Evolutionary conservation across 352 stramenopile species (phyloP).

Genomic region (Thalassiosira livingstoniorum): DNA sequence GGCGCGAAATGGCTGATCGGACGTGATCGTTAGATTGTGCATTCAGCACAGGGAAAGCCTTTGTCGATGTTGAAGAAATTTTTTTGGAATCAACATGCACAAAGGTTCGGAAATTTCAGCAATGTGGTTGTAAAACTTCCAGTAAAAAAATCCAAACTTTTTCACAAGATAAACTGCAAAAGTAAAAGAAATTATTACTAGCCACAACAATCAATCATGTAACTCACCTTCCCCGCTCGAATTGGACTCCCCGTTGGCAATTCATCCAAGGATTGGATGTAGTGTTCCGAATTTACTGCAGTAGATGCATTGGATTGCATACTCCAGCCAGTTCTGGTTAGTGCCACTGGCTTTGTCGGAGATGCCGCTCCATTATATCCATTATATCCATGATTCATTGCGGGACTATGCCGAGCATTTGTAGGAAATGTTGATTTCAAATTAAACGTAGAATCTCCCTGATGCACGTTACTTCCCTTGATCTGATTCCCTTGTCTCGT

Average conservation of each 20-base stretch:
- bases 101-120: no score
- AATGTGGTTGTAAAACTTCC: no score
- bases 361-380: not conserved
- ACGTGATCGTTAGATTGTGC: constrained; percentile 44
- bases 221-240: constrained; percentile 37
- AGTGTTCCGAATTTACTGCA: constrained; percentile 59
- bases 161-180: not conserved
- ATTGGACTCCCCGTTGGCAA: constrained; percentile 20
- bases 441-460: not conserved
- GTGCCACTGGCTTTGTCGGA: no score
- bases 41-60: constrained; percentile 48
- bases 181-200: not conserved
- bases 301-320: constrained; percentile 47
- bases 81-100: constrained; percentile 4
- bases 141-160: no score
- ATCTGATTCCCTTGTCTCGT: no score
- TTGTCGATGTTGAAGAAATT: no score
- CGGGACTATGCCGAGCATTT: not conserved
- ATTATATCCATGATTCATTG: not conserved
- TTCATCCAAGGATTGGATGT: constrained; percentile 62
- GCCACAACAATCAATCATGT: no score
- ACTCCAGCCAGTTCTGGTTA: constrained; percentile 46
- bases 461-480: not conserved
- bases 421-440: not conserved
- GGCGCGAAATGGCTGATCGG: constrained; percentile 35